Percentiles rank a stretch among this genome's conserved stretches.
Evolutionary conservation across 257 asterid genomes (phyloP).

Genomic region (Petunia axillaris): DNA sequence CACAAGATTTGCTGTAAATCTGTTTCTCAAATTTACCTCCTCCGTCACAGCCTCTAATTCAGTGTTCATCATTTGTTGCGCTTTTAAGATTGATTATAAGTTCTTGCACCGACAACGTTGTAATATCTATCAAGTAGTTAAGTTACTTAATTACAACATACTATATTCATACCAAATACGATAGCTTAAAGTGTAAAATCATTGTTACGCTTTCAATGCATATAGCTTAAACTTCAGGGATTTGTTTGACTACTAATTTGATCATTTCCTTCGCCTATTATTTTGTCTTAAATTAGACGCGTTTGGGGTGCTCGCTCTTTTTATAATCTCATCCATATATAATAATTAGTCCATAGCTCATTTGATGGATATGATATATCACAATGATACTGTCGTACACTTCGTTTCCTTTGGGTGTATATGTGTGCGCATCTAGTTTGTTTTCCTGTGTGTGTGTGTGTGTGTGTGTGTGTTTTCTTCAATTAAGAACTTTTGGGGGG

Average conservation of each 20-base stretch:
- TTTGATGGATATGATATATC: neutral
- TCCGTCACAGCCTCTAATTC: neutral
- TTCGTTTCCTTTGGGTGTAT: neutral
- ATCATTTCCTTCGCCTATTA: neutral
- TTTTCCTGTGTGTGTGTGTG: neutral
- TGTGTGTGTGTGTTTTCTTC: too few relatives aligned
- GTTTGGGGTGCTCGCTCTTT: neutral
- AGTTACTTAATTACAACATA: too few relatives aligned
- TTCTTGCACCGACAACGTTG: too few relatives aligned
- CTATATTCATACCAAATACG: too few relatives aligned
- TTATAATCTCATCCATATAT: neutral
- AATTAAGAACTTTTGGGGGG: neutral
- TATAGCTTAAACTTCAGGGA: neutral
- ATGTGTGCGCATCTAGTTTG: neutral
- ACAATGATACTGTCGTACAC: neutral
- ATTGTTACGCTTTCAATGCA: too few relatives aligned
- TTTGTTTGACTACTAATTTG: neutral
- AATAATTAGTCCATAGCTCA: neutral
- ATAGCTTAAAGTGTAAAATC: too few relatives aligned
- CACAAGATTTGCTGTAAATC: neutral
- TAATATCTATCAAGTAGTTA: too few relatives aligned
- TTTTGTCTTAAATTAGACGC: neutral
- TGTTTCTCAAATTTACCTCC: neutral
- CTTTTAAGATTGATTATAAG: neutral
- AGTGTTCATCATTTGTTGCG: neutral